phyloP scores from a whole-genome alignment of 192 early-diverging fungal species.

The Rhizophagus prolifer region DNA sequence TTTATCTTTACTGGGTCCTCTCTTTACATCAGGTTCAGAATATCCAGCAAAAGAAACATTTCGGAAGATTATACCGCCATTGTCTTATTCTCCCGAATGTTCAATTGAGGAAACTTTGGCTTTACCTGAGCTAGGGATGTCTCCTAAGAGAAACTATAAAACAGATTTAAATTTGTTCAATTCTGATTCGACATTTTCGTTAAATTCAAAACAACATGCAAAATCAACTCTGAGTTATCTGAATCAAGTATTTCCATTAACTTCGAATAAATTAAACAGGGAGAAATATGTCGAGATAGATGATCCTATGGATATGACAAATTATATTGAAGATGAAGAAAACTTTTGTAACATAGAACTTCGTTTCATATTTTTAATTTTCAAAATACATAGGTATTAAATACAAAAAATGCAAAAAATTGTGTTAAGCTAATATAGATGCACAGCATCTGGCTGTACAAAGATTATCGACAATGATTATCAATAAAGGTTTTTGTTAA shows the following conservation, averaged over 20 bases:
- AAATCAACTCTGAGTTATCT: neutral
- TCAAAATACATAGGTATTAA: too few species aligned
- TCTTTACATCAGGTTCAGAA: neutral
- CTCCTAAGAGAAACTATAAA: neutral
- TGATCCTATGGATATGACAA: neutral
- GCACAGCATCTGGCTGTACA: too few species aligned
- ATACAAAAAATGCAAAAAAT: too few species aligned
- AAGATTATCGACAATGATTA: too few species aligned
- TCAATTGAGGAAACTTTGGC: neutral
- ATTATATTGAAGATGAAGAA: neutral
- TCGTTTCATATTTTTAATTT: too few species aligned
- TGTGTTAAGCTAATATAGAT: too few species aligned
- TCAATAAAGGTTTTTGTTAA: too few species aligned
- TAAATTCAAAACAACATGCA: neutral
- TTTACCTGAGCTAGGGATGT: neutral
- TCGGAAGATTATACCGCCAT: neutral
- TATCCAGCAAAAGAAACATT: neutral
- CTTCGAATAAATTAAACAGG: neutral
- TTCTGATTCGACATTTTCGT: neutral
- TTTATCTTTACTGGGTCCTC: neutral
- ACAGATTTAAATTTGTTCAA: neutral
- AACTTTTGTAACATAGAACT: neutral
- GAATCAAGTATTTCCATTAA: neutral
- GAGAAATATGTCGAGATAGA: neutral
- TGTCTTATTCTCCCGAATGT: neutral